Conservation (phyloP, 75 land plant species). For the Selaginella tamariscina region DNA sequence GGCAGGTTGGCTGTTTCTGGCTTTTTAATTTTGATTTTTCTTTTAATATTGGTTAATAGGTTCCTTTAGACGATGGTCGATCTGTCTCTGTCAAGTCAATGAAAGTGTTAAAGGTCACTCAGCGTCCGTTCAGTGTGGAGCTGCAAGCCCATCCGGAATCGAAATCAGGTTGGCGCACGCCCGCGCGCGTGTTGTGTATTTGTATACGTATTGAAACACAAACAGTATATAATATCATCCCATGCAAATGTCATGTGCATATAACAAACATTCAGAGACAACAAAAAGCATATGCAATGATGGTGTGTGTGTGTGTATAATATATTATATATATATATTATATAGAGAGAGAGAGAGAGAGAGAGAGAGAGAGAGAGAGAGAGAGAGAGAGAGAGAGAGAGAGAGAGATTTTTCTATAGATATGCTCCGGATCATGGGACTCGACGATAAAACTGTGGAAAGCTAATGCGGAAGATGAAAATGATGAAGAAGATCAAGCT, state of each 20-base stretch:
- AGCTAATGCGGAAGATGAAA: slow-evolving; percentile 30
- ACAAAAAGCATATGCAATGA: no score
- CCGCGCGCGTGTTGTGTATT: no score
- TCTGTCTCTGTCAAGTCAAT: slow-evolving; percentile 21
- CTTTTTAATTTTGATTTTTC: background rate
- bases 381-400: no score
- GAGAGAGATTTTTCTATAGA: slow-evolving; percentile 21
- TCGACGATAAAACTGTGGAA: slow-evolving; percentile 66
- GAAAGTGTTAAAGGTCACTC: slow-evolving; percentile 61
- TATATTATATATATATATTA: background rate
- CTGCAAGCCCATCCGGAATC: slow-evolving; percentile 43
- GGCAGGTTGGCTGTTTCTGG: slow-evolving; percentile 18
- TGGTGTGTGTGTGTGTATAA: background rate
- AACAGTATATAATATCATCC: no score
- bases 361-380: no score
- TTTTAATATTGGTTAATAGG: background rate
- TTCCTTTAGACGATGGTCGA: background rate
- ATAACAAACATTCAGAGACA: no score
- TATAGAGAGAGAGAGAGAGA: no score
- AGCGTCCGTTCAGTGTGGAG: slow-evolving; percentile 53
- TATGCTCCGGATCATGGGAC: slow-evolving; percentile 96
- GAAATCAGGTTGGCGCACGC: slow-evolving; percentile 40
- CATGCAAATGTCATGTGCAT: no score
- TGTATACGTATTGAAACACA: no score
- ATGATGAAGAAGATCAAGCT: slow-evolving; percentile 27